phyloP scores from a whole-genome alignment of 768 basidiomycete species.

The Clathrus columnatus region DNA sequence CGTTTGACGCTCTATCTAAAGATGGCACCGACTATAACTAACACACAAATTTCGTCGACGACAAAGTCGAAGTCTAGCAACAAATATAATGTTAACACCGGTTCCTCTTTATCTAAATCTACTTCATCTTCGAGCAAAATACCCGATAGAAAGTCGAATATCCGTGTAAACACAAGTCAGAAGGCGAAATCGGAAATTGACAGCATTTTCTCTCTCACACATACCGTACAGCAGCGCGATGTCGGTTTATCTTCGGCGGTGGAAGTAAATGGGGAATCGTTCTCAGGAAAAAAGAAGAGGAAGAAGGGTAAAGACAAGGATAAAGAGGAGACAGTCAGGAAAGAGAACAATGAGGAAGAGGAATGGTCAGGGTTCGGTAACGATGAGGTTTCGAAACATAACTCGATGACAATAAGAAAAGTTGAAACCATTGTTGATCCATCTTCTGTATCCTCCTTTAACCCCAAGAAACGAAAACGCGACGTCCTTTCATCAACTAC shows the following conservation, averaged over 20 bases:
- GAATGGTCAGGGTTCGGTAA: not conserved
- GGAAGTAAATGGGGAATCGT: too few species aligned
- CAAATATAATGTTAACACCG: not conserved
- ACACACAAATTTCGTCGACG: too few species aligned
- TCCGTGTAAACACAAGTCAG: too few species aligned
- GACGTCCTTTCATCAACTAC: not conserved
- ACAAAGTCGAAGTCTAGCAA: not conserved
- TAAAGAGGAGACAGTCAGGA: constrained; percentile 16
- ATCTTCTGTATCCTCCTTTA: constrained; percentile 30
- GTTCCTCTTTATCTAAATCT: too few species aligned
- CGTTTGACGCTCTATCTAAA: not conserved
- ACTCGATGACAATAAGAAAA: constrained; percentile 27
- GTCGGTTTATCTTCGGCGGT: too few species aligned
- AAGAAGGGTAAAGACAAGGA: constrained; percentile 37
- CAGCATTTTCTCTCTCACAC: not conserved
- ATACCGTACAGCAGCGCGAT: too few species aligned
- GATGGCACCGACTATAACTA: not conserved
- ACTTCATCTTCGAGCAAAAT: not conserved
- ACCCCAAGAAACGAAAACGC: constrained; percentile 28
- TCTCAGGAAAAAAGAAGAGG: constrained; percentile 32
- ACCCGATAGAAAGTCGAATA: not conserved
- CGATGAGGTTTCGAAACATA: constrained; percentile 15
- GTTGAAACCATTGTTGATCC: constrained; percentile 58
- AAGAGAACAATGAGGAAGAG: not conserved
- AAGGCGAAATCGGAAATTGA: not conserved